Evolutionary conservation across 768 basidiomycete species (phyloP).

Genomic region (Xanthoconium stramineum): DNA sequence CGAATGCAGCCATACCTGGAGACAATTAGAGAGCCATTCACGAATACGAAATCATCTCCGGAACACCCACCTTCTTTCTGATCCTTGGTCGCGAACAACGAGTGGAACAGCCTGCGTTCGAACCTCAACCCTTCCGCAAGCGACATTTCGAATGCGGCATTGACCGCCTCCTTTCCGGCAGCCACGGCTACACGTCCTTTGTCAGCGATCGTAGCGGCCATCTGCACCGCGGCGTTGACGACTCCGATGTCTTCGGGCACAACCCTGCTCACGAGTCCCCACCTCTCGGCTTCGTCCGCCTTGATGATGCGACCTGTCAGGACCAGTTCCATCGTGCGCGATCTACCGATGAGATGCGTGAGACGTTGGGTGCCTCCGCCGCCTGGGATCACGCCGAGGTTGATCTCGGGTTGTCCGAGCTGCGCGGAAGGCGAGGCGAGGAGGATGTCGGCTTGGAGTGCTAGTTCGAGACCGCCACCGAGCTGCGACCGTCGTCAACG

Average conservation of each 20-base stretch:
- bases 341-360: slow-evolving; percentile 82
- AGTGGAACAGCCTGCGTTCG: slow-evolving; percentile 88
- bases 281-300: slow-evolving; percentile 78
- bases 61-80: slow-evolving; percentile 83
- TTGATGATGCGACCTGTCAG: slow-evolving; percentile 81
- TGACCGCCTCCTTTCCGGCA: slow-evolving; percentile 92
- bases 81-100: slow-evolving; percentile 88
- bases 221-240: slow-evolving; percentile 79
- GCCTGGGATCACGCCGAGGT: slow-evolving; percentile 91
- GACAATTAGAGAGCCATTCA: not conserved
- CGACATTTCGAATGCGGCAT: slow-evolving; percentile 83
- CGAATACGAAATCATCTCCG: not conserved
- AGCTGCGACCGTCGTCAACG: slow-evolving; percentile 51
- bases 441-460: slow-evolving; percentile 95
- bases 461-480: slow-evolving; percentile 95
- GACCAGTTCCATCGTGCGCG: slow-evolving; percentile 90
- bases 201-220: slow-evolving; percentile 75
- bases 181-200: slow-evolving; percentile 82
- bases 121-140: slow-evolving; percentile 81
- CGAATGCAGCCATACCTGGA: slow-evolving; percentile 91
- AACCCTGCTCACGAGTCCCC: slow-evolving; percentile 86
- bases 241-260: slow-evolving; percentile 78
- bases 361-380: slow-evolving; percentile 94
- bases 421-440: slow-evolving; percentile 85
- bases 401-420: slow-evolving; percentile 97